A percentile compares a stretch with the other conserved stretches of the same genome.
Evolutionary conservation across 257 asterid genomes (phyloP).

Genomic region (Ajuga chamaepitys): DNA sequence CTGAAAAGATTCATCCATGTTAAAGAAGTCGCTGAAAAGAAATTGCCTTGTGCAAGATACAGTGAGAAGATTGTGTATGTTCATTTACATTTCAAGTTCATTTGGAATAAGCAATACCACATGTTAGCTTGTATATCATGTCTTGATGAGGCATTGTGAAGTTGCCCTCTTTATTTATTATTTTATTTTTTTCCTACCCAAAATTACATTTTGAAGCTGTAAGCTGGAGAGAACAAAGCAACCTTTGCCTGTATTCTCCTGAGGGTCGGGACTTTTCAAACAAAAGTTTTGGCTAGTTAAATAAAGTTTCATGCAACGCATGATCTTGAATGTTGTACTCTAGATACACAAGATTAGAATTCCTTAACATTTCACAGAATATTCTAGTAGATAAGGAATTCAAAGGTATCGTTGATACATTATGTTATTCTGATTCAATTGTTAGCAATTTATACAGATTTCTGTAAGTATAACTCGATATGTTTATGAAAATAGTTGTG

Average conservation of each 20-base stretch:
- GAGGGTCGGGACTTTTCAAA: background rate
- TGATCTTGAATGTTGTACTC: constrained; percentile 1
- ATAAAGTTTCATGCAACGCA: background rate
- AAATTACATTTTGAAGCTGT: background rate
- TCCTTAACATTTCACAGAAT: constrained; percentile 69
- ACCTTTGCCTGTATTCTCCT: background rate
- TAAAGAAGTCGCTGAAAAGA: background rate
- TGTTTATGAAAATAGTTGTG: background rate
- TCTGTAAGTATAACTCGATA: constrained; percentile 53
- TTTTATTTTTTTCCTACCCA: background rate
- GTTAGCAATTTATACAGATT: constrained; percentile 59
- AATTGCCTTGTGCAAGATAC: background rate
- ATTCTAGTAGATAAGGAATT: constrained; percentile 54
- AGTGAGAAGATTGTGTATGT: background rate
- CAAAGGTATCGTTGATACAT: constrained; percentile 50
- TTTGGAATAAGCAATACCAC: background rate
- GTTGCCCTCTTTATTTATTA: background rate
- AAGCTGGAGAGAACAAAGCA: background rate
- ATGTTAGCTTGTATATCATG: background rate
- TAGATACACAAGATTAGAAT: constrained; percentile 1
- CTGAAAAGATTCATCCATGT: background rate
- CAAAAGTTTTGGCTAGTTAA: background rate
- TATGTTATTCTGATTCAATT: constrained; percentile 58
- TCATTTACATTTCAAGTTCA: background rate
- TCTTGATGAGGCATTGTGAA: background rate